These are phyloP conservation scores for Globisporangium splendens DNA, from an alignment of 352 stramenopile genomes.

Conservation along the genomic window DNA sequence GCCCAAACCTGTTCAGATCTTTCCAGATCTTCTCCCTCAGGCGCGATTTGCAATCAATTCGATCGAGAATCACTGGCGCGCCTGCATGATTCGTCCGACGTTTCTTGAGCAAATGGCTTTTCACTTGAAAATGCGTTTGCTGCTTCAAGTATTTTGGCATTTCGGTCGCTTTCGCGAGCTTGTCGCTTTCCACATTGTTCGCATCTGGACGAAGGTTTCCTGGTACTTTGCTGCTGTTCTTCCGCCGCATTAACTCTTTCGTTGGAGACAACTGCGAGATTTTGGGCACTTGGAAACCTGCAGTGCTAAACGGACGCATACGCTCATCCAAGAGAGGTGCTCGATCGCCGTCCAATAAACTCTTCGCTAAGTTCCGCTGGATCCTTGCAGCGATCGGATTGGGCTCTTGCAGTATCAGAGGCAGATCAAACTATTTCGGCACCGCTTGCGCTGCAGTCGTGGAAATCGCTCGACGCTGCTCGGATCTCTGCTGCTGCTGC, in stretches of 20 bases:
- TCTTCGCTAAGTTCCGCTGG: conserved; percentile 25
- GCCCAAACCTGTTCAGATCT: conserved; percentile 49
- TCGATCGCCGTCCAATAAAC: not conserved
- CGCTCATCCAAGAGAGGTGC: not conserved
- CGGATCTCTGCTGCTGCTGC: conserved; percentile 1
- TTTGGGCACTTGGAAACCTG: conserved; percentile 28
- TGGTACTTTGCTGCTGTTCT: conserved; percentile 8
- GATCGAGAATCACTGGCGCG: conserved; percentile 28
- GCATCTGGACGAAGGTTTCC: not conserved
- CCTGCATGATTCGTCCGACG: conserved; percentile 25
- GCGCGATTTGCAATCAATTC: conserved; percentile 22
- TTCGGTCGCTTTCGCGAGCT: not conserved
- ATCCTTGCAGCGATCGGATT: conserved; percentile 35
- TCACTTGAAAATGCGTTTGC: conserved; percentile 14
- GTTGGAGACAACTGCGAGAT: conserved; percentile 39
- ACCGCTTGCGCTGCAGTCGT: conserved; percentile 3
- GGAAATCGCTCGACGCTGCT: conserved; percentile 2
- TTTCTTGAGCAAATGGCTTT: conserved; percentile 19
- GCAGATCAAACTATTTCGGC: conserved; percentile 66
- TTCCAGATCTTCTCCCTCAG: conserved; percentile 53
- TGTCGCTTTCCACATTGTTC: conserved; percentile 4
- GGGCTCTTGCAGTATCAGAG: conserved; percentile 44
- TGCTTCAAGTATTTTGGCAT: conserved; percentile 8
- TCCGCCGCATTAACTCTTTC: conserved; percentile 5
- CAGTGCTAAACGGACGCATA: not conserved